A percentile compares a stretch with the other conserved stretches of the same genome.
Evolutionary conservation across 1,139 yeast species (phyloP).

Genomic region (Diutina scorzettiae): DNA sequence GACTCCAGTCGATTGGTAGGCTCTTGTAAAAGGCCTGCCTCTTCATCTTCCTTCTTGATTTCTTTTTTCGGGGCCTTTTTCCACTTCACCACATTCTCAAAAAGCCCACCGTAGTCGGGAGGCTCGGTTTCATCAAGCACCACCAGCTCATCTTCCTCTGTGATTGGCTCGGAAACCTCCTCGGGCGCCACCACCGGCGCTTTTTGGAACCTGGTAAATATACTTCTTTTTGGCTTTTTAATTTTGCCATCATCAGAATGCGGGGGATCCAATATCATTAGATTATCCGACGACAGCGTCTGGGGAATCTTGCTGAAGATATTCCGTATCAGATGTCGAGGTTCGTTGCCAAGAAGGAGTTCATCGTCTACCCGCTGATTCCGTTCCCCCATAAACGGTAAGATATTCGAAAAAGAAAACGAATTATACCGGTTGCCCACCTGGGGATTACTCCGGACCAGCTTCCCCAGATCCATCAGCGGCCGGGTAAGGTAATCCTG

Average conservation of each 20-base stretch:
- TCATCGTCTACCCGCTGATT: constrained; percentile 11
- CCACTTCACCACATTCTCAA: constrained; percentile 34
- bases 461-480: constrained; percentile 3
- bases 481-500: neutral
- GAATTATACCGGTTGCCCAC: neutral
- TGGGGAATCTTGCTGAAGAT: constrained; percentile 20
- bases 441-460: neutral
- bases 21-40: neutral
- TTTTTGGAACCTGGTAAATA: neutral
- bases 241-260: constrained; percentile 20
- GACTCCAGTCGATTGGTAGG: neutral
- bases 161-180: neutral
- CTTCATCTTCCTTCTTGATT: neutral
- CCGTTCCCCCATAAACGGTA: constrained; percentile 34
- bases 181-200: neutral
- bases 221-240: constrained; percentile 18
- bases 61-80: neutral
- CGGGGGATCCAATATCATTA: constrained; percentile 3
- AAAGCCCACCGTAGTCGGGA: constrained; percentile 36
- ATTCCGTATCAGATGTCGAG: constrained; percentile 29
- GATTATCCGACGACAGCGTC: neutral
- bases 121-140: constrained; percentile 12
- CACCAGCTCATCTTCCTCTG: constrained; percentile 1
- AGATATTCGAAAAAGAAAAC: constrained; percentile 21
- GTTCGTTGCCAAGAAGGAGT: neutral